Conservation (phyloP, 1,139 yeast genomes). For the Pichia sp. region DNA sequence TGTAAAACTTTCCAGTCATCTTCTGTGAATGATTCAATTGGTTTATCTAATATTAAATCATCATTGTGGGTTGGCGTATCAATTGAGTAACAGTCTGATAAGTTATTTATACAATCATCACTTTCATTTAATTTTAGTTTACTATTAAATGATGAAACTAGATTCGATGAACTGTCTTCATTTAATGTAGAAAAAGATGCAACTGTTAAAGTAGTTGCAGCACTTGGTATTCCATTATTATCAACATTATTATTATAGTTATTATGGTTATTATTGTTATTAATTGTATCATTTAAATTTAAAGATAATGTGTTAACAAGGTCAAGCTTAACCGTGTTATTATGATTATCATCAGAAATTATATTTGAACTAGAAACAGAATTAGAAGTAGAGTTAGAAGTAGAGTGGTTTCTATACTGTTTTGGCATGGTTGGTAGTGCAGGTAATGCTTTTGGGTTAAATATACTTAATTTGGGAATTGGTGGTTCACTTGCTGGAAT, state of each 20-base stretch:
- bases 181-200: constrained; percentile 12
- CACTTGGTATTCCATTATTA: constrained; percentile 12
- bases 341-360: not conserved
- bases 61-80: constrained; percentile 4
- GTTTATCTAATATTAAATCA: constrained; percentile 6
- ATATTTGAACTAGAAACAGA: not conserved
- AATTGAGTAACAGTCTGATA: constrained; percentile 5
- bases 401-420: not conserved
- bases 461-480: constrained; percentile 1
- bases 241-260: not conserved
- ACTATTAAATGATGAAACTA: constrained; percentile 7
- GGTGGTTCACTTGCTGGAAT: constrained; percentile 7
- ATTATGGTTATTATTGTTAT: not conserved
- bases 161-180: constrained; percentile 7
- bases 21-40: constrained; percentile 43
- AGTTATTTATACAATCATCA: not conserved
- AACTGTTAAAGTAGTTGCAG: constrained; percentile 14
- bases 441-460: constrained; percentile 2
- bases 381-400: not conserved
- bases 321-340: not conserved
- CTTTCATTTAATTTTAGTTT: constrained; percentile 6
- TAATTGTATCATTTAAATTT: not conserved
- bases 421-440: constrained; percentile 10
- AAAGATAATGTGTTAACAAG: not conserved
- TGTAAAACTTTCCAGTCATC: constrained; percentile 72